A percentile compares a stretch with the other conserved stretches of the same genome.
These are phyloP conservation scores for Suillus decipiens DNA, from an alignment of 768 basidiomycete genomes.

Conservation along the genomic window DNA sequence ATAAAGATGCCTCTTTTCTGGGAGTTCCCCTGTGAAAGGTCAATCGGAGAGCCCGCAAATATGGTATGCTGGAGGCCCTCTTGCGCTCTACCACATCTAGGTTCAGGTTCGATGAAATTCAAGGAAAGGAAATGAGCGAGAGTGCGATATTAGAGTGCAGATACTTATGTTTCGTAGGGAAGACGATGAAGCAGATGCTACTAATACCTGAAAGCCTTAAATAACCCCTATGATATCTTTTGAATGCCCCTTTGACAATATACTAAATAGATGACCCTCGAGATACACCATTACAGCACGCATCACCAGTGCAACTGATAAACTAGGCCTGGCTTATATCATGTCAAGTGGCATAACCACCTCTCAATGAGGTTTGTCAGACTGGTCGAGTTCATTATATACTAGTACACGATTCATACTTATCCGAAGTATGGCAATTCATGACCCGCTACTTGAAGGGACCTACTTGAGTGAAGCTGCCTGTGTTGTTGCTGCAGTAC, in stretches of 20 bases:
- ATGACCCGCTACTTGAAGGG: no score
- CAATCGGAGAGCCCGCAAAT: not conserved
- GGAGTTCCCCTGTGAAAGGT: not conserved
- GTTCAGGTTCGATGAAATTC: not conserved
- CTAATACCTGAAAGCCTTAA: not conserved
- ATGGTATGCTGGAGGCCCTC: not conserved
- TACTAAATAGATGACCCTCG: no score
- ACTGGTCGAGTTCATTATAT: no score
- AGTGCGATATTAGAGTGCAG: not conserved
- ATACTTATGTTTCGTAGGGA: not conserved
- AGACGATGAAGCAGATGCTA: not conserved
- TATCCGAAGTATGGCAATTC: no score
- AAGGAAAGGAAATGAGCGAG: not conserved
- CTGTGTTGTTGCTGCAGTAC: no score
- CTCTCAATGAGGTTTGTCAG: no score
- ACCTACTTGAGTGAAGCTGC: no score
- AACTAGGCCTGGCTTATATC: no score
- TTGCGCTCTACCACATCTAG: not conserved
- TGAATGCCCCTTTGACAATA: not conserved
- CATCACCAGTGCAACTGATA: slow-evolving; percentile 86
- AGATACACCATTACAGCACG: slow-evolving; percentile 21
- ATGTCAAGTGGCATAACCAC: no score
- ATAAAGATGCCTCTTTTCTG: not conserved
- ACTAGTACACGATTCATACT: no score
- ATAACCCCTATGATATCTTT: not conserved